These are phyloP conservation scores for Corylus americana DNA, from an alignment of 306 rosid species.

Conservation along the genomic window DNA sequence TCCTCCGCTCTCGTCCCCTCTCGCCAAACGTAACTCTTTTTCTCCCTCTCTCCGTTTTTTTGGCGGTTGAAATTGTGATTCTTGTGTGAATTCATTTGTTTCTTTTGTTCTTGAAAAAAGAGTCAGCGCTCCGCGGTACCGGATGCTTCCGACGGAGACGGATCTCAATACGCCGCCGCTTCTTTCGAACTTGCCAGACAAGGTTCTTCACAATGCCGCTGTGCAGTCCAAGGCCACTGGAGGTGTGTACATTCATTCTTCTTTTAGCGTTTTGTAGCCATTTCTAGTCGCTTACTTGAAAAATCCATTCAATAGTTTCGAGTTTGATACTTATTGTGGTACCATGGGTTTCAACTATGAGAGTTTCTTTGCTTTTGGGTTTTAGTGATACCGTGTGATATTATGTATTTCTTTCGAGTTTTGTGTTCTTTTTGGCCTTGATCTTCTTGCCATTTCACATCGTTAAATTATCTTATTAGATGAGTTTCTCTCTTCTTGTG, in stretches of 20 bases:
- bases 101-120: constrained; percentile 30
- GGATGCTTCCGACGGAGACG: constrained; percentile 90
- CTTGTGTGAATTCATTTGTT: neutral
- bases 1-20: constrained; percentile 78
- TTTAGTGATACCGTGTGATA: neutral
- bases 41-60: constrained; percentile 11
- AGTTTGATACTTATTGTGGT: neutral
- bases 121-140: constrained; percentile 83
- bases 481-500: neutral
- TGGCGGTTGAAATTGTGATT: neutral
- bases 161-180: constrained; percentile 85
- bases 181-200: constrained; percentile 52
- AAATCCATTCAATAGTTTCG: neutral
- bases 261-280: neutral
- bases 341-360: neutral
- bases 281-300: neutral
- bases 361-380: neutral
- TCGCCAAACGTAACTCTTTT: constrained; percentile 49
- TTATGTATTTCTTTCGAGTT: neutral
- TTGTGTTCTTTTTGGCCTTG: neutral
- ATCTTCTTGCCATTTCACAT: neutral
- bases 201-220: constrained; percentile 63
- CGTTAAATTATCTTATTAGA: neutral
- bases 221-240: constrained; percentile 54
- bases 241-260: constrained; percentile 35